phyloP scores from a whole-genome alignment of 2,329 filamentous ascomycete species.

The Colletotrichum chlorophyti region DNA sequence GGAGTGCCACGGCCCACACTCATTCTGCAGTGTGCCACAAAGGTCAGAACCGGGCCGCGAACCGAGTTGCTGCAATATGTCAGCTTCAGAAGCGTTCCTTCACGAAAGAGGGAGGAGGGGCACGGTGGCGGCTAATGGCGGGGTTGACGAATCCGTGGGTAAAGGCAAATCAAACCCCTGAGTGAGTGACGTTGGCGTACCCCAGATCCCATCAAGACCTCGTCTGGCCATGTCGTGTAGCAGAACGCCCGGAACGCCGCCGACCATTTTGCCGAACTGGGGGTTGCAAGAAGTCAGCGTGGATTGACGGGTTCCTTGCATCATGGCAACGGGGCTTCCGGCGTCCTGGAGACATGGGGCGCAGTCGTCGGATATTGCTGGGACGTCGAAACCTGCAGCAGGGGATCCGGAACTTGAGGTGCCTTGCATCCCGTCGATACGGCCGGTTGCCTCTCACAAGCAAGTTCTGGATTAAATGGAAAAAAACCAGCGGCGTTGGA shows the following conservation, averaged over 20 bases:
- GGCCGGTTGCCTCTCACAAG: too few relatives aligned
- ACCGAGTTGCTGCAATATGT: neutral
- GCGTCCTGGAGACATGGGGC: neutral
- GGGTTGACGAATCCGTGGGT: neutral
- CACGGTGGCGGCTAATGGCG: neutral
- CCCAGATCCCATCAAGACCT: neutral
- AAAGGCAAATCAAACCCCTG: constrained; percentile 11
- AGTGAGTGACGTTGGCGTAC: constrained; percentile 9
- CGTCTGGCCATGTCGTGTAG: constrained; percentile 3
- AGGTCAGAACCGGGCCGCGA: neutral
- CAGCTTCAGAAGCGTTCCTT: neutral
- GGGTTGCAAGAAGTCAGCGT: neutral
- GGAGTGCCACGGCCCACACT: neutral
- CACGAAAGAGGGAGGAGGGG: neutral
- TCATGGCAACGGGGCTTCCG: constrained; percentile 10
- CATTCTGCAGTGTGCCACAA: neutral
- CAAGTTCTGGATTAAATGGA: neutral
- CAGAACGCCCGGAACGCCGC: constrained; percentile 17
- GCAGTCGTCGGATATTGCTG: constrained; percentile 3
- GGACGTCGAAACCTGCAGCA: constrained; percentile 15
- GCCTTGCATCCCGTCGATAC: constrained; percentile 5
- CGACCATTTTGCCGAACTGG: constrained; percentile 11
- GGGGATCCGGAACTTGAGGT: constrained; percentile 10
- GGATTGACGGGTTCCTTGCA: constrained; percentile 16
- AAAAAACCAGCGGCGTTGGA: neutral